These are phyloP conservation scores for Globisporangium mamillatum DNA, from an alignment of 352 stramenopile genomes.

Conservation along the genomic window DNA sequence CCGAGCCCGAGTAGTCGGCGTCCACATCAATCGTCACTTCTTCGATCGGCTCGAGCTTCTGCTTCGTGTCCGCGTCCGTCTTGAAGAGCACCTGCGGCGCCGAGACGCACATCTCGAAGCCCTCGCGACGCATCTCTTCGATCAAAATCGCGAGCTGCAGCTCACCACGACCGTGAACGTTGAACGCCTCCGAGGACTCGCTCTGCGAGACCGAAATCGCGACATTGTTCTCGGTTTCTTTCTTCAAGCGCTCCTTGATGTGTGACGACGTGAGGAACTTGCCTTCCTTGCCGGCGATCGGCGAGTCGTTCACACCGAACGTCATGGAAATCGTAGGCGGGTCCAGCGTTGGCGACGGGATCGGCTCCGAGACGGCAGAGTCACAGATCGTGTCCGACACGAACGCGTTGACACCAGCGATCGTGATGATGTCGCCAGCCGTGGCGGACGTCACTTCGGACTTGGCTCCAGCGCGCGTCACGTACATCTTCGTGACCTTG, in stretches of 20 bases:
- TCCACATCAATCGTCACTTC: conserved; percentile 96
- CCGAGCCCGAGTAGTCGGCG: conserved; percentile 92
- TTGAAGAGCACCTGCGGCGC: conserved; percentile 95
- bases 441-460: conserved; percentile 88
- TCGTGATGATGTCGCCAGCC: conserved; percentile 96
- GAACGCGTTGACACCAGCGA: conserved; percentile 91
- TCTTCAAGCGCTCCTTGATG: conserved; percentile 92
- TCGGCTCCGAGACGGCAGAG: conserved; percentile 65
- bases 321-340: conserved; percentile 98
- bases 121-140: conserved; percentile 98
- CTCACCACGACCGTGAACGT: conserved; percentile 95
- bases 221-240: conserved; percentile 97
- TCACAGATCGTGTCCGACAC: conserved; percentile 90
- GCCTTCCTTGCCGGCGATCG: conserved; percentile 94
- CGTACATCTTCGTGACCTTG: conserved; percentile 88
- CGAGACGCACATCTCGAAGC: conserved; percentile 98
- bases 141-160: conserved; percentile 98
- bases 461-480: conserved; percentile 71
- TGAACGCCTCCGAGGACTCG: conserved; percentile 89
- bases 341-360: conserved; percentile 92
- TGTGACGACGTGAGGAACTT: conserved; percentile 96
- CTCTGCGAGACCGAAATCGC: conserved; percentile 91
- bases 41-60: conserved; percentile 88
- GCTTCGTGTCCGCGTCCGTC: conserved; percentile 79
- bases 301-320: conserved; percentile 97